Base-by-base conservation (phyloP, 345 rosid species). In the Combretum micranthum region DNA sequence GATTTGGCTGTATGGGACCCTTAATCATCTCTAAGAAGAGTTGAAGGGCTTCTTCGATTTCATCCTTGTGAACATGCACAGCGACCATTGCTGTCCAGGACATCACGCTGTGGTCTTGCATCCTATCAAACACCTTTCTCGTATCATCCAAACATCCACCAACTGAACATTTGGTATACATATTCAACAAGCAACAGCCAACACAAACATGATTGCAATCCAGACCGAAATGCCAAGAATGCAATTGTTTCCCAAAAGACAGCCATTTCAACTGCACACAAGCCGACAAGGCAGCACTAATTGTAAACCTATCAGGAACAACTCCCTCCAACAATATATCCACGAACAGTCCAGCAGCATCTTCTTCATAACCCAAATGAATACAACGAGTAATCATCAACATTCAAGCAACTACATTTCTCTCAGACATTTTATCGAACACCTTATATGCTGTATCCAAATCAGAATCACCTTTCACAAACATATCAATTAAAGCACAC, bases 1-100 rank as follows among this genome's bases (percentile, higher is more conserved):
- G 86, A 63, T 86, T 84, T 2, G 88, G 95, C 42, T 45, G 57
- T 26, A 75, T 60, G 0, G 42, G 72, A 23, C 87, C 87, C 23
- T 61, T 39, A 47, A 83, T 75, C 95, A 81, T 86, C 53, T 73
- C 64, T 19, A 72, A 37, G 43, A 84, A 86, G 44, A 84, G 77
- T 22, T 65, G 60, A 52, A 83, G 15, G 44, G 87, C 87, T 65
- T 76, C 88, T 55, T 65, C 73, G 10, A 42, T 47, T 37, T 59
- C 58, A 63, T 79, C 80, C 60, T 53, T 59, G 48, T 69, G 78
- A 23, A 75, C 54, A 68, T 76, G 72, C 37, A 80, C 90, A 13
- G 84, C 77, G 47, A 86, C 83, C 55, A 86, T 68, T 32, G 97
- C 80, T 23, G 82, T 82, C 83, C 92, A 89, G 5, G 88, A 83